Base-by-base conservation (phyloP, 2,329 filamentous ascomycete species). In the Sporothrix brasiliensis region DNA sequence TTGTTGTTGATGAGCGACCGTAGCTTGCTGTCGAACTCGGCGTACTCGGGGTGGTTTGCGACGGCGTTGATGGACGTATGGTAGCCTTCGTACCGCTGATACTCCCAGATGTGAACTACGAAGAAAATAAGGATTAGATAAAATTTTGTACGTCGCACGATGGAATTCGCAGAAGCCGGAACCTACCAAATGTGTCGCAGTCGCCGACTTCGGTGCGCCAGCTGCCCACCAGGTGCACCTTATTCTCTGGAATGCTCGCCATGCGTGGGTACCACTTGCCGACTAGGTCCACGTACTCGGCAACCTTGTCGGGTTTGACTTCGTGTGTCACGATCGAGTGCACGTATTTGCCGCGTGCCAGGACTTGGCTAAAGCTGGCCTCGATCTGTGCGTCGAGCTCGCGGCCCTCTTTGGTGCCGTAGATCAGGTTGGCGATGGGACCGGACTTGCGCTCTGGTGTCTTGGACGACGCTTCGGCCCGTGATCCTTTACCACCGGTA, bases 121-220 rank as follows among this genome's bases (percentile, higher is more conserved):
- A 27, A 24, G 21, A 76, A 19, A 6, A 16, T 14, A 19, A 14
- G 41, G 11, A 11, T 47, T 47, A 34, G 34, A 34, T 7, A 9
- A 34, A 34, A 9, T 34, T 34, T 7, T 34, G 34, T 34, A 34
- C 34, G 34, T 9, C 6, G 34, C 2, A 34, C 3, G 34, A 34
- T 34, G 34, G 34, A 34, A 34, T 9, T 34, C 34, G 4, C 34
- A 34, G 5, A 4, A 34, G 34, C 34, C 24, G 9, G 11, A 19
- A 65, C 88, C 73, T 87, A 97, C 94, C 89, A 82, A 99, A 99
- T 0, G 94, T 97, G 78, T 99, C 93, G 79, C 93, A 96, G 77
- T 99, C 94, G 73, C 95, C 95, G 67, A 99, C 94, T 80, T 99
- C 95, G 19, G 94, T 97, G 80, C 94, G 89, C 95, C 95, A 99